Percentiles rank a stretch among this genome's conserved stretches.
phyloP scores from a whole-genome alignment of 1,139 yeast genomes.

The Suhomyces kunorum region DNA sequence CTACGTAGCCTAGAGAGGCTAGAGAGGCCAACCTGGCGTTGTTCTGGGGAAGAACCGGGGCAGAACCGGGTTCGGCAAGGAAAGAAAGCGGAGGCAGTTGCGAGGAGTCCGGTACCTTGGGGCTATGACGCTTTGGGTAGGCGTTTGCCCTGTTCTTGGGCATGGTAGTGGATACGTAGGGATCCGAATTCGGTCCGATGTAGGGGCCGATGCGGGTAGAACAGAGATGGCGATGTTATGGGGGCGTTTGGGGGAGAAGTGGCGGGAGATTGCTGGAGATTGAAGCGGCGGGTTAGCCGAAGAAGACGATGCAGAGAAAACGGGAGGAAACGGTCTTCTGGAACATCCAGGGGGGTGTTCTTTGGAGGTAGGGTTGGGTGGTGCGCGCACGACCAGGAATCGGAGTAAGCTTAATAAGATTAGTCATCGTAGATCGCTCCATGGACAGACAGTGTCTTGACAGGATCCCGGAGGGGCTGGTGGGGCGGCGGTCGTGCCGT shows the following conservation, averaged over 20 bases:
- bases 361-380: too few species aligned
- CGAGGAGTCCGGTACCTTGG: too few species aligned
- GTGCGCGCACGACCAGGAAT: neutral
- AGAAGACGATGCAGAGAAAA: too few species aligned
- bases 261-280: neutral
- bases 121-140: neutral
- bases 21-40: neutral
- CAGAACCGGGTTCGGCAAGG: neutral
- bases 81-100: neutral
- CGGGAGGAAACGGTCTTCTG: too few species aligned
- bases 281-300: neutral
- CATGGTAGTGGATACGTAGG: neutral
- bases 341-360: too few species aligned
- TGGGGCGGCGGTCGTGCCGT: too few species aligned
- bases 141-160: neutral
- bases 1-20: neutral
- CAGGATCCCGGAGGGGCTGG: too few species aligned
- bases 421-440: too few species aligned
- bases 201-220: neutral
- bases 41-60: neutral
- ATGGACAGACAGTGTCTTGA: too few species aligned
- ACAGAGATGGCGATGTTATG: neutral
- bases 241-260: neutral
- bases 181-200: too few species aligned
- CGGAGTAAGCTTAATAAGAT: too few species aligned